These are phyloP conservation scores for Lodderomyces metapsilosis DNA, from an alignment of 1,139 yeast species.

Conservation along the genomic window DNA sequence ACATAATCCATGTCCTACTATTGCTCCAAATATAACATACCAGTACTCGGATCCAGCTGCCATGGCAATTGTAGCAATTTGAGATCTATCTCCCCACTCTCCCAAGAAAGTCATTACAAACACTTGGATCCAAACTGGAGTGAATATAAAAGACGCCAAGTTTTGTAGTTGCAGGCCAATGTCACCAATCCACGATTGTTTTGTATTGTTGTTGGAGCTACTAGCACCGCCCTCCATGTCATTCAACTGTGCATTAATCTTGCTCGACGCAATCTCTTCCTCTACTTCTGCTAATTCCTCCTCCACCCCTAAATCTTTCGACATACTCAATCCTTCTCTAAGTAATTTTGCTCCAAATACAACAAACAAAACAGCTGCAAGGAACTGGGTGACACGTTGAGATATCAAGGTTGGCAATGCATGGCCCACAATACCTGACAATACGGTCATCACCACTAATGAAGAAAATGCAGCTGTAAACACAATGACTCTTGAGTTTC, in stretches of 20 bases:
- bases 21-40: slow-evolving; percentile 86
- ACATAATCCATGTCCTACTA: slow-evolving; percentile 87
- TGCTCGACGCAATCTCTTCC: slow-evolving; percentile 76
- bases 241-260: slow-evolving; percentile 51
- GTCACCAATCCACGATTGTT: slow-evolving; percentile 25
- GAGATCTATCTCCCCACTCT: slow-evolving; percentile 99
- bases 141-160: slow-evolving; percentile 62
- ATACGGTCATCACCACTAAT: slow-evolving; percentile 82
- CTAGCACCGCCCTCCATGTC: slow-evolving; percentile 56
- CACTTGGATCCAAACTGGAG: slow-evolving; percentile 93
- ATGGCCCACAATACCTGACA: slow-evolving; percentile 90
- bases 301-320: slow-evolving; percentile 80
- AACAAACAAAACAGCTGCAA: slow-evolving; percentile 78
- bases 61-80: slow-evolving; percentile 97
- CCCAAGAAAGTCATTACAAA: slow-evolving; percentile 95
- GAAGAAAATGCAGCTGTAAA: slow-evolving; percentile 89
- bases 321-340: slow-evolving; percentile 80
- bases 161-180: slow-evolving; percentile 40
- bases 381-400: slow-evolving; percentile 70
- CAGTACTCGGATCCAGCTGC: slow-evolving; percentile 96
- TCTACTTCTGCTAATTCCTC: slow-evolving; percentile 97
- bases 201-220: slow-evolving; percentile 11
- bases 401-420: slow-evolving; percentile 84
- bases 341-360: slow-evolving; percentile 79
- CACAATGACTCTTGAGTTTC: slow-evolving; percentile 76